Percentiles rank a stretch among this genome's conserved stretches.
Conservation (phyloP, 441 rosid species). For the Pelargonium fulgidum region DNA sequence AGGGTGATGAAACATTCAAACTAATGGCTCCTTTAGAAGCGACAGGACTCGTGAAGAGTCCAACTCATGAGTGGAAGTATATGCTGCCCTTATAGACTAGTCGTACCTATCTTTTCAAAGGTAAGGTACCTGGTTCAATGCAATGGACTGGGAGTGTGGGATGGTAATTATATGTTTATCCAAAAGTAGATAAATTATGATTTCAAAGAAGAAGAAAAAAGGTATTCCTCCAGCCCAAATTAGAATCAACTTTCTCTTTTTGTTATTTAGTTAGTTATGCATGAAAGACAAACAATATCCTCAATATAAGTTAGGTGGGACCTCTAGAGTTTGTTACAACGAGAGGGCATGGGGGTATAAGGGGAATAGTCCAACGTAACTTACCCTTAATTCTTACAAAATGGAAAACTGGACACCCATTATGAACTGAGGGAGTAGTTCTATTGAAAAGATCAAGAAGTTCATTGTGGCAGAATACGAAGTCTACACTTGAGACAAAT, state of each 20-base stretch:
- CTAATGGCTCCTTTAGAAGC: not conserved
- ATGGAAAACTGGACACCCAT: too few species aligned
- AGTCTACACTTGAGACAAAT: not conserved
- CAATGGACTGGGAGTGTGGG: not conserved
- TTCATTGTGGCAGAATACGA: not conserved
- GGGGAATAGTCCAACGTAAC: too few species aligned
- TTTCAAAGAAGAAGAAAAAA: not conserved
- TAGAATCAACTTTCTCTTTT: too few species aligned
- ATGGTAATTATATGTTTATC: not conserved
- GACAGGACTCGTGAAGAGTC: not conserved
- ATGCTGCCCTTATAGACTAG: not conserved
- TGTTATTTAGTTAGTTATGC: too few species aligned
- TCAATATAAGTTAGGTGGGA: too few species aligned
- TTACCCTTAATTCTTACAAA: too few species aligned
- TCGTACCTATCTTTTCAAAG: not conserved
- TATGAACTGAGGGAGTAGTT: not conserved
- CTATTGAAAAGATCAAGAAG: not conserved
- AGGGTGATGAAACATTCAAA: not conserved
- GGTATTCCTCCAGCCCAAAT: too few species aligned
- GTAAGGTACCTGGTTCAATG: not conserved
- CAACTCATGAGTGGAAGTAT: not conserved
- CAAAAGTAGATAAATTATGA: not conserved
- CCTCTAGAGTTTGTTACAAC: too few species aligned
- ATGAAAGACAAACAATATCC: too few species aligned
- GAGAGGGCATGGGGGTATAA: too few species aligned